Base-by-base conservation (phyloP, 257 asterid genomes). In the Linaria vulgaris region DNA sequence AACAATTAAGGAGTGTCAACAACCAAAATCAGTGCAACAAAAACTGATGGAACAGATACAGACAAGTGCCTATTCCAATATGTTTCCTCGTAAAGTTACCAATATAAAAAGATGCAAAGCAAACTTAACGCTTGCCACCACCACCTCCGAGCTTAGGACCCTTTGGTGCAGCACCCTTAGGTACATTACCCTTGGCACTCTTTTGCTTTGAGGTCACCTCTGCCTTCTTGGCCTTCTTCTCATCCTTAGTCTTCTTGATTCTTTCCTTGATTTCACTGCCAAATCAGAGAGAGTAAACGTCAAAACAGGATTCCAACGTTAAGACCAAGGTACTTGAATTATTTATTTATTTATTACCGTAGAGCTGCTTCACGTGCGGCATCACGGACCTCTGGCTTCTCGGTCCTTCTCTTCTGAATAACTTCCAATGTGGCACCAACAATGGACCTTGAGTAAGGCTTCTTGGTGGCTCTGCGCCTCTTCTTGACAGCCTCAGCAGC, bases 311-410 rank as follows among this genome's bases (percentile, higher is more conserved):
- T 21, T 60, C 56, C 20, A 21, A n/a, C n/a, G n/a, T n/a, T n/a
- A n/a, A n/a, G n/a, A n/a, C n/a, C n/a, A n/a, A n/a, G n/a, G n/a
- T n/a, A n/a, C n/a, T n/a, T n/a, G n/a, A n/a, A n/a, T n/a, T n/a
- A n/a, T n/a, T n/a, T n/a, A n/a, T n/a, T n/a, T n/a, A n/a, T n/a
- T n/a, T n/a, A n/a, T 24, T 76, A 78, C 90, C 88, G 85, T 16
- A 83, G 38, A 54, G 87, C 90, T 66, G 90, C 85, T 66, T 83
- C 88, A 56, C 91, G 75, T 9, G 85, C 91, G 61, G 85, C 88
- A 69, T 84, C 88, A 53, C 87, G 85, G 12, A 81, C 88, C 60
- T 84, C 88, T 31, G 83, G 85, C 72, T 81, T 84, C 74, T 84
- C 88, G 21, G 71, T 23, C 62, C 90, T 78, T 57, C 61, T 80